Evolutionary conservation across 768 basidiomycete species (phyloP), one percentile per base, ranked within the genome.

Genomic region (Tylopilus subfusipes): DNA sequence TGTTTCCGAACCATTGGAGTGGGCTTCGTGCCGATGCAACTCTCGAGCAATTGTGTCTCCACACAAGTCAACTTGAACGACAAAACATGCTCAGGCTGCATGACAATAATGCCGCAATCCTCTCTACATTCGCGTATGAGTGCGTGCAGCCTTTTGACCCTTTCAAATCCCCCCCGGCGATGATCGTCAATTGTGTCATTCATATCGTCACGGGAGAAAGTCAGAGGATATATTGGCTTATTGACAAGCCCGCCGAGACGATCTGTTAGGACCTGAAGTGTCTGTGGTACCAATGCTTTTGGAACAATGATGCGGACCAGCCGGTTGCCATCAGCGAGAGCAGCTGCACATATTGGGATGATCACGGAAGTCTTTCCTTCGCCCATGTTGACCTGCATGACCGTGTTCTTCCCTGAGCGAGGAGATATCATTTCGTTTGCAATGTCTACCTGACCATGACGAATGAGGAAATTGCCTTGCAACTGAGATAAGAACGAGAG

Each of bases 71-170:
- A 67, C 54, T 73, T 72, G 54, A 78, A 76, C 0, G 82, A 83
- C 5, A 83, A 68, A 8, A 80, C 64, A 25, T 83, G 78, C 39
- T 83, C 81, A 0, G 82, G 82, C 40, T 83, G 82, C 12, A 70
- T 54, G 1, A 83, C 67, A 13, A 82, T 61, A n/a, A 83, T 59
- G 0, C 82, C 82, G 7, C 70, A n/a, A n/a, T n/a, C n/a, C n/a
- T n/a, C n/a, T n/a, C n/a, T n/a, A n/a, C n/a, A n/a, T n/a, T n/a
- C n/a, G n/a, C n/a, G n/a, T n/a, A n/a, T n/a, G n/a, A n/a, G n/a
- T n/a, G n/a, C n/a, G n/a, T n/a, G n/a, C n/a, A n/a, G n/a, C n/a
- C n/a, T n/a, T n/a, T n/a, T n/a, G n/a, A n/a, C n/a, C n/a, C n/a
- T n/a, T n/a, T n/a, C n/a, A n/a, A n/a, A n/a, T n/a, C n/a, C n/a